These are phyloP conservation scores for Epichloe baconii DNA, from an alignment of 2,329 filamentous ascomycete genomes.

Conservation along the genomic window DNA sequence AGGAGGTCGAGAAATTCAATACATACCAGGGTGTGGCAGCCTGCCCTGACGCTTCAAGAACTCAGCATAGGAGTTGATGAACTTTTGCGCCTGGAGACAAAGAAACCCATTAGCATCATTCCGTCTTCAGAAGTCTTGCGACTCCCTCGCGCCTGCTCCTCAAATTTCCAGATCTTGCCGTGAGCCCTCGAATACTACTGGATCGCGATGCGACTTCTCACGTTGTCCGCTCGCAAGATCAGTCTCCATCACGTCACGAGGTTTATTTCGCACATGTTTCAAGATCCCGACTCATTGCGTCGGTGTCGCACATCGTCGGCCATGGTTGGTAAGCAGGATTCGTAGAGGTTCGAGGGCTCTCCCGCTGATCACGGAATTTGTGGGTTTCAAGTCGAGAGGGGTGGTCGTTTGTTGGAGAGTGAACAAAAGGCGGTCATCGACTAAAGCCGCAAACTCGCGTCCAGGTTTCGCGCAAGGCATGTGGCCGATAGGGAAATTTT, in stretches of 20 bases:
- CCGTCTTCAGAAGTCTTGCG: constrained; percentile 62
- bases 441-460: background rate
- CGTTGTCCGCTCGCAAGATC: background rate
- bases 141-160: constrained; percentile 61
- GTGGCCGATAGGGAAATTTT: too few relatives aligned
- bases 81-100: constrained; percentile 64
- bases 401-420: background rate
- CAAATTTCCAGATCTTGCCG: constrained; percentile 16
- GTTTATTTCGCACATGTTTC: background rate
- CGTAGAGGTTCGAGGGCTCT: background rate
- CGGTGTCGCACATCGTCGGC: background rate
- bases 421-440: background rate
- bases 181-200: constrained; percentile 4
- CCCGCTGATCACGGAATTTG: background rate
- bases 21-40: constrained; percentile 77
- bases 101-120: constrained; percentile 54
- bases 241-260: background rate
- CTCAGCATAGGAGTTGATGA: constrained; percentile 73
- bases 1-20: too few relatives aligned
- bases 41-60: constrained; percentile 94
- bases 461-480: background rate
- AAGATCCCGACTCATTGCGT: background rate
- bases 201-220: background rate
- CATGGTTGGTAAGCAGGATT: background rate
- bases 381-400: constrained; percentile 4